Evolutionary conservation across 2,329 filamentous ascomycete species (phyloP), one percentile per base, ranked within the genome.

Genomic region (Polychaeton citri): DNA sequence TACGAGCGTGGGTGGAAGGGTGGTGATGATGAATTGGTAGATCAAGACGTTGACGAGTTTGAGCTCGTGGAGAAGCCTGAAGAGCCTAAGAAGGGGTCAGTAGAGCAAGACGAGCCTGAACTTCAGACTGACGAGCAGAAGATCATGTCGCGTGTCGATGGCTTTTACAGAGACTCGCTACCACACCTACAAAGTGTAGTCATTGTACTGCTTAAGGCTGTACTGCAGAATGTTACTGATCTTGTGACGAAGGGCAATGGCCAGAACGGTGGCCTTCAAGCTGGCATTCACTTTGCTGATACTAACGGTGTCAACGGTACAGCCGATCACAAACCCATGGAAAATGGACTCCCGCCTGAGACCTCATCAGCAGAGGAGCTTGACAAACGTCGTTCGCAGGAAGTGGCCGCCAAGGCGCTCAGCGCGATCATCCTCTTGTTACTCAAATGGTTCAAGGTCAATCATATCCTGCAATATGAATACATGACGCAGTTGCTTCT

Each of bases 361-460:
- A 47, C 43, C 21, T 47, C 48, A 16, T 55, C 60, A 1, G 60
- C 60, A 13, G 86, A 92, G 40, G 86, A 95, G 49, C 61, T 93
- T 12, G 87, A 96, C 56, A 76, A 79, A 28, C 71, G 82, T 37
- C 73, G 92, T 34, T 78, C 76, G 12, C 75, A 88, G 38, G 90
- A 98, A 58, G 87, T 98, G 35, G 81, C 81, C 9, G 76, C 80
- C 18, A 96, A 96, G 59, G 88, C 88, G 0, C 79, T 94, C 16
- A 90, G 86, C n/a, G 87, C 82, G 1, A 81, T 86, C 37, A 63
- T 98, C 19, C 64, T 98, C 19, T 65, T 94, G n/a, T 61, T 96
- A 31, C 57, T 96, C 41, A 98, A 96, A 60, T 98, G 90, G 90
- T 80, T 96, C 50, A 92, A 94, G 57, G 67, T 93, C 36, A 95